These are phyloP conservation scores for Leccinum rimulosum DNA, from an alignment of 768 basidiomycete genomes.

Conservation along the genomic window DNA sequence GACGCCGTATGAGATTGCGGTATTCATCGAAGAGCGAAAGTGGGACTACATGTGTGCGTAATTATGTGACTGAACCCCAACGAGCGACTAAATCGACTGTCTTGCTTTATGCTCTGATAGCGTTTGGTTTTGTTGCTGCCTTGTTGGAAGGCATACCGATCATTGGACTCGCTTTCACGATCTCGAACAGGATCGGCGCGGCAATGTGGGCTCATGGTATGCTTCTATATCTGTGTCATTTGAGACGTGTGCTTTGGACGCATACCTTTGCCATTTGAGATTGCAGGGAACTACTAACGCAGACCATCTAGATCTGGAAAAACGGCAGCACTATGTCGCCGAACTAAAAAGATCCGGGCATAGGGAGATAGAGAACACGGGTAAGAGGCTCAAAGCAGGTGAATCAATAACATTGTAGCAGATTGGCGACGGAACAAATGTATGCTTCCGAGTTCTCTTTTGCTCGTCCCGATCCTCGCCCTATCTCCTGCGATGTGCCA, in stretches of 20 bases:
- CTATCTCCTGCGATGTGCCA: too few relatives aligned
- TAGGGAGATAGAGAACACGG: not conserved
- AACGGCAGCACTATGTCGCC: conserved; percentile 49
- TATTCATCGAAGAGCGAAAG: conserved; percentile 86
- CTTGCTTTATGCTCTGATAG: conserved; percentile 35
- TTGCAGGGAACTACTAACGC: not conserved
- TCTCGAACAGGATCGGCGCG: conserved; percentile 87
- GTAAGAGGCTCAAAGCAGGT: not conserved
- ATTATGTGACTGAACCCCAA: not conserved
- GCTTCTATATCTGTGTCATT: conserved; percentile 7
- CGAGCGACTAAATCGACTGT: not conserved
- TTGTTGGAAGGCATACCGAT: conserved; percentile 81
- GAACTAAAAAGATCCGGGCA: conserved; percentile 14
- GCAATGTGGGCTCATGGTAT: conserved; percentile 94
- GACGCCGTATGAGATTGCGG: conserved; percentile 60
- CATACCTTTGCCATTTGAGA: too few relatives aligned
- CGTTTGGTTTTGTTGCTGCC: conserved; percentile 82
- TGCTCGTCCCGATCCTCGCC: too few relatives aligned
- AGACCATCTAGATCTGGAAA: conserved; percentile 53
- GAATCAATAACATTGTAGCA: not conserved
- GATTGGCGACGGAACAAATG: not conserved
- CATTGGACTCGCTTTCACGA: conserved; percentile 74
- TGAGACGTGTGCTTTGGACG: not conserved
- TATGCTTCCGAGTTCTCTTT: not conserved
- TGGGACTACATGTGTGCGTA: conserved; percentile 79